Evolutionary conservation across 192 early-diverging fungal species (phyloP).

Genomic region (Coemansia sp.): DNA sequence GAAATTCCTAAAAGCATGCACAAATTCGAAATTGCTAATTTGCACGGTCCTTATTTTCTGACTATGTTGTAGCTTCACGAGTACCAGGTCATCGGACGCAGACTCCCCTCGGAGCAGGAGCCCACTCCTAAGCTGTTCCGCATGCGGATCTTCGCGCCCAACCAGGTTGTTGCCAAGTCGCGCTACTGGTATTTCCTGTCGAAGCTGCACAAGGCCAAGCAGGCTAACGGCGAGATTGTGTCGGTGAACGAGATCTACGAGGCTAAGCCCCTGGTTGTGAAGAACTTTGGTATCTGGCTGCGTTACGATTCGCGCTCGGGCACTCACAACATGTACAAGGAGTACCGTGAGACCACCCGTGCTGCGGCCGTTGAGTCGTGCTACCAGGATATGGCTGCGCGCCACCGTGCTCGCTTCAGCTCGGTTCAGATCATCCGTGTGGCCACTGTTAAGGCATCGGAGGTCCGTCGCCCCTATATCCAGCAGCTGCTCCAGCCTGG

Average conservation of each 20-base stretch:
- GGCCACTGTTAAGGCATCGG: conserved; percentile 80
- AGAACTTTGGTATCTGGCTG: conserved; percentile 99
- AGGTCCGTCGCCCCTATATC: conserved; percentile 97
- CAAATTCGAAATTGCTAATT: not conserved
- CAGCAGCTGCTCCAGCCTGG: conserved; percentile 86
- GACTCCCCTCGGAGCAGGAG: conserved; percentile 89
- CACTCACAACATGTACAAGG: conserved; percentile 99
- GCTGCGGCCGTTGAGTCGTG: conserved; percentile 66
- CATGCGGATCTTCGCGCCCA: conserved; percentile 98
- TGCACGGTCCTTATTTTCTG: not conserved
- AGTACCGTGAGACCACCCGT: conserved; percentile 97
- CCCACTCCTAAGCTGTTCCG: conserved; percentile 92
- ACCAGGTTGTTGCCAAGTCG: conserved; percentile 97
- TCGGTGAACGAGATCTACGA: conserved; percentile 97
- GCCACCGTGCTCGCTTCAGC: conserved; percentile 95
- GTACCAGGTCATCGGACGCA: conserved; percentile 93
- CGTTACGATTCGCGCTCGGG: conserved; percentile 99
- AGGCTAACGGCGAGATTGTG: conserved; percentile 97
- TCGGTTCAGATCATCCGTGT: conserved; percentile 99
- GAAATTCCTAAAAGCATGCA: not conserved
- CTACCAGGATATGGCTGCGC: conserved; percentile 99
- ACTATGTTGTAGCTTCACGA: conserved; percentile 53
- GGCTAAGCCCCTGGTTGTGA: conserved; percentile 85
- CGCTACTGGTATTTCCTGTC: conserved; percentile 99
- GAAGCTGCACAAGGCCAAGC: conserved; percentile 99